A percentile compares a stretch with the other conserved stretches of the same genome.
phyloP scores from a whole-genome alignment of 2,329 filamentous ascomycete species.

The Diplodia intermedia region DNA sequence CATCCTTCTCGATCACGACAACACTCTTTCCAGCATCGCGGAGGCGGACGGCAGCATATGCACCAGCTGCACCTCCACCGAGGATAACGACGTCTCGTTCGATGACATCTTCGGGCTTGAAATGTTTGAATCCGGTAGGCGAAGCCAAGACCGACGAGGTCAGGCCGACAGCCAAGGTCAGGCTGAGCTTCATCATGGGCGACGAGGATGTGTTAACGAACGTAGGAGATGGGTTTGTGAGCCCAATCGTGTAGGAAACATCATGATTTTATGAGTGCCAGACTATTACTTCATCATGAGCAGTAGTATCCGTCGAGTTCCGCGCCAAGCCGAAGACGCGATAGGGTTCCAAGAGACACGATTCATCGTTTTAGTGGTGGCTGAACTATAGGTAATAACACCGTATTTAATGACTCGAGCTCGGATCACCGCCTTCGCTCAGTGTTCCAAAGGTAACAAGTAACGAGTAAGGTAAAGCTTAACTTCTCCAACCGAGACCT shows the following conservation, averaged over 20 bases:
- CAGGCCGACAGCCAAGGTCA: background rate
- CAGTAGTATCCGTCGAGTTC: background rate
- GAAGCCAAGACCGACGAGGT: conserved; percentile 1
- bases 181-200: background rate
- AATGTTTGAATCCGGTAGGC: background rate
- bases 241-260: background rate
- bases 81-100: conserved; percentile 48
- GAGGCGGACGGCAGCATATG: conserved; percentile 51
- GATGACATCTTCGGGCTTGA: conserved; percentile 21
- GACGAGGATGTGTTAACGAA: background rate
- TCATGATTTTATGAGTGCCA: background rate
- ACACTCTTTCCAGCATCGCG: conserved; percentile 48
- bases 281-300: background rate
- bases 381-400: conserved; percentile 1
- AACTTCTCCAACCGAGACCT: background rate
- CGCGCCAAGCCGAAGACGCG: background rate
- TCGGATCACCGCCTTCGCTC: background rate
- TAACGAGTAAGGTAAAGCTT: background rate
- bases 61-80: conserved; percentile 53
- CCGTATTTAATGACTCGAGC: conserved; percentile 8
- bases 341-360: too few species aligned
- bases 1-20: conserved; percentile 51
- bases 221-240: background rate
- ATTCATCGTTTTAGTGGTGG: background rate
- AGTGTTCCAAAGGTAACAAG: background rate